phyloP scores from a whole-genome alignment of 257 asterid genomes.

The Solanum pimpinellifolium region DNA sequence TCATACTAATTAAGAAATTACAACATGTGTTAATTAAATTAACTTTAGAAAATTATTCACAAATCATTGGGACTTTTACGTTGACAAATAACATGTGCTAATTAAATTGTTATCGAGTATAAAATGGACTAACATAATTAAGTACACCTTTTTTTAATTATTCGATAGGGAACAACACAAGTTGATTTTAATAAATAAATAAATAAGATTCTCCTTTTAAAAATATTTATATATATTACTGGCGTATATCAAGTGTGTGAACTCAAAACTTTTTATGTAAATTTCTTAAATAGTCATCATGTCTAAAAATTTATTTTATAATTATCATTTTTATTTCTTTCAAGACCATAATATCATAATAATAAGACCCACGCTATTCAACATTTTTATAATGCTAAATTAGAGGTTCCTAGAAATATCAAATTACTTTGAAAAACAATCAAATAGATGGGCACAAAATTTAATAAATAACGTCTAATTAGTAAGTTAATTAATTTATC shows the following conservation, averaged over 20 bases:
- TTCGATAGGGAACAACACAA: neutral
- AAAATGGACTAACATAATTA: neutral
- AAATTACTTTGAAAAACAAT: neutral
- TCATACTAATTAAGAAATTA: neutral
- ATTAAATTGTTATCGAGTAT: neutral
- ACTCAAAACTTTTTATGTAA: neutral
- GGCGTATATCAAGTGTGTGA: neutral
- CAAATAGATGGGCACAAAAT: neutral
- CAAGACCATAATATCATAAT: neutral
- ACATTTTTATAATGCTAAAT: neutral
- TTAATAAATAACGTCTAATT: neutral
- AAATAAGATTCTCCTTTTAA: neutral
- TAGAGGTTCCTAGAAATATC: neutral
- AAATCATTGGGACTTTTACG: neutral
- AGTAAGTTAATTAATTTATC: neutral
- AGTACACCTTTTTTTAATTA: neutral
- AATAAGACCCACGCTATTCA: neutral
- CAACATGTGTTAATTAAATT: neutral
- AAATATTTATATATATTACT: no score
- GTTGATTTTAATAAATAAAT: neutral
- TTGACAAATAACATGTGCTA: neutral
- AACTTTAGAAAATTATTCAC: neutral
- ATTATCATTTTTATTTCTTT: no score
- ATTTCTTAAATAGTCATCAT: no score
- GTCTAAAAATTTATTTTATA: no score